These are phyloP conservation scores for Colletotrichum sp. DNA, from an alignment of 2,329 filamentous ascomycete species.

Conservation along the genomic window DNA sequence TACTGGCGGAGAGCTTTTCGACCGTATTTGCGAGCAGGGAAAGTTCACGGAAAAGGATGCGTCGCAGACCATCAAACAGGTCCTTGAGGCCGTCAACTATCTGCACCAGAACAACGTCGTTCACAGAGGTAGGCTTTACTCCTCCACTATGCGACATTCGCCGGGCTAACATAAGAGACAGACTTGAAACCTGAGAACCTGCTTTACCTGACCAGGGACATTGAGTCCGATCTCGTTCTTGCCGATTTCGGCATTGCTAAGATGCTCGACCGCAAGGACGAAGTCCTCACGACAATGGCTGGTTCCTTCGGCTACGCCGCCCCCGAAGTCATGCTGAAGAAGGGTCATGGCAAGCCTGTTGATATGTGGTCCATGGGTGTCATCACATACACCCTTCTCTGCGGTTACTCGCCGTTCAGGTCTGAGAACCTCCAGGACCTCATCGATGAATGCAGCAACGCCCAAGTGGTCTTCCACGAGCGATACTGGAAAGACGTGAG, in stretches of 20 bases:
- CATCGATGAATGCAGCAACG: slow-evolving; percentile 90
- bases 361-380: slow-evolving; percentile 99
- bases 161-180: slow-evolving; percentile 39
- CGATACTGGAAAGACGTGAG: slow-evolving; percentile 99
- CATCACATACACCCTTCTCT: slow-evolving; percentile 97
- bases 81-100: slow-evolving; percentile 92
- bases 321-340: slow-evolving; percentile 97
- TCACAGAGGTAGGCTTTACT: slow-evolving; percentile 75
- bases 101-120: slow-evolving; percentile 95
- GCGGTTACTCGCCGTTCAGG: slow-evolving; percentile 97
- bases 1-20: slow-evolving; percentile 94
- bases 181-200: slow-evolving; percentile 98
- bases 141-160: background rate
- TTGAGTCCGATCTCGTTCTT: slow-evolving; percentile 85
- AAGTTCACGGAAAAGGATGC: slow-evolving; percentile 99
- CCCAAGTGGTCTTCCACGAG: slow-evolving; percentile 91
- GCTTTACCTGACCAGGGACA: slow-evolving; percentile 82
- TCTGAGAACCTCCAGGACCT: slow-evolving; percentile 92
- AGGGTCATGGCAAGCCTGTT: slow-evolving; percentile 95
- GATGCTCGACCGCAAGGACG: slow-evolving; percentile 89
- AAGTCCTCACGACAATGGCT: slow-evolving; percentile 97
- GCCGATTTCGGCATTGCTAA: slow-evolving; percentile 99
- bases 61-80: slow-evolving; percentile 92
- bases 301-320: slow-evolving; percentile 98
- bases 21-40: slow-evolving; percentile 96